Base-by-base conservation (phyloP, 176 grass and related monocot species). In the Phoenix dactylifera region DNA sequence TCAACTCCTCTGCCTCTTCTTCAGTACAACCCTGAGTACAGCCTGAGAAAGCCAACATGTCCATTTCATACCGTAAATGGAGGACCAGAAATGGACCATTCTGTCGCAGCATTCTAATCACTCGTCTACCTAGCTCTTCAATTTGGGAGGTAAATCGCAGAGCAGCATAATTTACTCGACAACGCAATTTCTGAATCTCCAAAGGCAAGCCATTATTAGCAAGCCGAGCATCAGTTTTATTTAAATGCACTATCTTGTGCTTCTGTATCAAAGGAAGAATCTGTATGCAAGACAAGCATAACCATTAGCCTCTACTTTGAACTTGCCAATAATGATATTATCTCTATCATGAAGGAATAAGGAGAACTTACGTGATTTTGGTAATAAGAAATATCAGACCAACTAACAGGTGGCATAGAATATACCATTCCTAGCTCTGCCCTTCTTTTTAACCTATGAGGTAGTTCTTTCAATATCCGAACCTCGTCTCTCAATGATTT, bases 31-130 rank as follows among this genome's bases (percentile, higher is more conserved):
- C 92, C 49, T 97, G 75, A 30, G 84, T 97, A 65, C 92, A 97
- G 9, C 92, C 92, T 57, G 92, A 97, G 61, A 97, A 97, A 32
- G 92, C 92, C 59, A 97, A 66, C 92, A 97, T 97, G 77, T 97
- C 92, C 78, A 91, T 97, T 84, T 97, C 92, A 59, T 91, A 97
- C 22, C 92, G 84, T 54, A 97, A 76, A 69, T 97, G 92, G 68
- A 97, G 87, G 49, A 97, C 92, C 65, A 97, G 74, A 67, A 87
- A 97, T 60, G 92, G 92, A 1, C 93, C 93, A 65, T 85, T 83
- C 74, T 83, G 65, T 17, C 70, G 75, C 48, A 97, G 84, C 58
- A 91, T 91, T 74, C 63, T 88, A 22, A 91, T 85, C 56, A 91
- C 84, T 55, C 64, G 55, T 51, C 72, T 85, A 15, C 93, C 87